Conservation (phyloP, 1,139 yeast genomes). For the Geotrichum restrictum region DNA sequence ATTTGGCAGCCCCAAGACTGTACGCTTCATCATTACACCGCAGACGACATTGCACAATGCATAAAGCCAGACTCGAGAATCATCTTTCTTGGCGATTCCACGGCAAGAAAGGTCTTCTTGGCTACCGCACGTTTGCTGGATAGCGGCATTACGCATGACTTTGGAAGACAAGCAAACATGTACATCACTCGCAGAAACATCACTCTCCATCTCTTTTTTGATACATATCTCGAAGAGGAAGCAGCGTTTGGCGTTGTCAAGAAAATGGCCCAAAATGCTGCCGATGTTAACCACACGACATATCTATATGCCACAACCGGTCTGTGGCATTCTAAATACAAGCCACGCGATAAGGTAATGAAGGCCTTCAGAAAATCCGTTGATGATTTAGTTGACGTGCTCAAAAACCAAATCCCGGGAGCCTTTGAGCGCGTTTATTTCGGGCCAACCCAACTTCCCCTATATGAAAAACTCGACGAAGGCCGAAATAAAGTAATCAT, state of each 20-base stretch:
- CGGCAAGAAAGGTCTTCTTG: constrained; percentile 16
- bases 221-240: constrained; percentile 10
- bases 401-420: constrained; percentile 1
- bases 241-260: neutral
- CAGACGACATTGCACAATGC: constrained; percentile 8
- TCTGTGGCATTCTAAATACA: constrained; percentile 20
- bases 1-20: constrained; percentile 14
- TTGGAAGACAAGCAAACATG: constrained; percentile 8
- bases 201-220: constrained; percentile 9
- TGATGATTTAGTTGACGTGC: constrained; percentile 9
- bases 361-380: constrained; percentile 5
- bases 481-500: constrained; percentile 6
- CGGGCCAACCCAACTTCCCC: constrained; percentile 14
- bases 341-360: constrained; percentile 3
- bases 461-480: constrained; percentile 9
- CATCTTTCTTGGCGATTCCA: constrained; percentile 16
- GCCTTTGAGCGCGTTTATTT: constrained; percentile 13
- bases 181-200: constrained; percentile 7
- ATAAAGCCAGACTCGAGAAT: constrained; percentile 5
- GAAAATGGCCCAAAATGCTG: constrained; percentile 1
- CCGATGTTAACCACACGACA: neutral
- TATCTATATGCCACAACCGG: constrained; percentile 17
- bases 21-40: constrained; percentile 1
- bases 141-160: neutral
- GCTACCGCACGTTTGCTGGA: constrained; percentile 9